These are phyloP conservation scores for Tritrichomonas foetus DNA, from an alignment of 208 protist species.

Conservation along the genomic window DNA sequence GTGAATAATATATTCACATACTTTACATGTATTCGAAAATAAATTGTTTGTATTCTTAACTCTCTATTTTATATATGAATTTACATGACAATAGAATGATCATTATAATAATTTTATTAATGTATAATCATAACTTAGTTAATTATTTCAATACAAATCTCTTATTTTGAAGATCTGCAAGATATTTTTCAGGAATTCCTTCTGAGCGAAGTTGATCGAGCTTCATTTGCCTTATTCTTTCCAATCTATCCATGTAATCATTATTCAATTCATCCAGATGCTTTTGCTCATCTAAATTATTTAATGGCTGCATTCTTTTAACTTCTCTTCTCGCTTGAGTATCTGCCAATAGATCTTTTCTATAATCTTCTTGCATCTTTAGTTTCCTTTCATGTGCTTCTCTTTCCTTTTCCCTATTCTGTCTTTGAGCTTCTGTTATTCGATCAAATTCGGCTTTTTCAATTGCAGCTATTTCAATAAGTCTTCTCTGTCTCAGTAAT, in stretches of 20 bases:
- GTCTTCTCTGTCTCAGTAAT: not conserved
- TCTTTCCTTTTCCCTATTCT: not conserved
- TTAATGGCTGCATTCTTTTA: not conserved
- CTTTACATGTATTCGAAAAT: no score
- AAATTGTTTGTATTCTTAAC: no score
- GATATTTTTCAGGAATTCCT: conserved; percentile 16
- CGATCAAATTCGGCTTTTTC: not conserved
- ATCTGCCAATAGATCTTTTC: not conserved
- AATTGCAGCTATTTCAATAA: not conserved
- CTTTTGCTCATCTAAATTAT: not conserved
- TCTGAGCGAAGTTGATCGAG: not conserved
- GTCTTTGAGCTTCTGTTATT: not conserved
- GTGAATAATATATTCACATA: no score
- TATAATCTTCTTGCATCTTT: not conserved
- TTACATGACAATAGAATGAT: no score
- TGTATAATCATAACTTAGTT: no score
- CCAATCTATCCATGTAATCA: not conserved
- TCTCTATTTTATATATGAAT: no score
- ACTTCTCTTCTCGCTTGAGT: not conserved
- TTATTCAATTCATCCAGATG: not conserved
- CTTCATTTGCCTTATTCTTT: not conserved
- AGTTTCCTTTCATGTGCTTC: not conserved
- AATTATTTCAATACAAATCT: not conserved
- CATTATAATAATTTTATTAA: no score
- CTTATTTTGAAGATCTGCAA: not conserved